Base-by-base conservation (phyloP, 1,284 basidiomycete genomes). In the Leccinum ambiguum region DNA sequence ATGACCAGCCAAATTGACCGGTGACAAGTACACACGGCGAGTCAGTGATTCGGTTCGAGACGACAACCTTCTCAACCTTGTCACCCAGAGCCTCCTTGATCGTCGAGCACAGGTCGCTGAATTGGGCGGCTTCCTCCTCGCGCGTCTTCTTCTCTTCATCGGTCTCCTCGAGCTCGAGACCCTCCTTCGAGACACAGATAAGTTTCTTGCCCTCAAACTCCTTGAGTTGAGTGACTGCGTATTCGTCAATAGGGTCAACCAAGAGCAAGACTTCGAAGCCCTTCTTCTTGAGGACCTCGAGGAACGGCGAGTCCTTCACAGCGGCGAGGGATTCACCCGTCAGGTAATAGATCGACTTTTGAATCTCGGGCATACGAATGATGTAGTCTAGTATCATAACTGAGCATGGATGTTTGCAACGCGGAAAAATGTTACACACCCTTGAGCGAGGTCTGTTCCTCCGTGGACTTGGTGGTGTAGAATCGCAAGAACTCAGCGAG, bases 241-340 rank as follows among this genome's bases (percentile, higher is more conserved):
- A 97, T 83, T 97, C 96, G 79, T 98, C 96, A 76, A 97, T 97
- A 77, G 97, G 97, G 86, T 99, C 97, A 72, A 96, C 94, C 73
- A 99, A 92, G 73, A 99, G 90, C 61, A 99, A 86, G 66, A 98
- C 96, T 82, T 99, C 97, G 80, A 98, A 98, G 84, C 94, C 94
- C 89, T 96, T 99, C 93, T 96, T 97, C 92, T 98, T 98, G 79
- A 99, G 91, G 64, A 96, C 92, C 84, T 99, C 97, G 67, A 99
- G 89, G 96, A 99, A 99, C 48, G 97, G 97, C 66, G 97, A 98
- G 81, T 98, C 95, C 75, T 87, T 89, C 75, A 93, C 90, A 65
- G 95, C 87, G 67, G 89, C 90, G 66, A 99, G 92, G 11, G 95
- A 97, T 85, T 99, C 97, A 80, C 97, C 97, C 67, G 97, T 99